Evolutionary conservation across 192 early-diverging fungal species (phyloP), one percentile per base, ranked within the genome.

Genomic region (Cetraspora pellucida): DNA sequence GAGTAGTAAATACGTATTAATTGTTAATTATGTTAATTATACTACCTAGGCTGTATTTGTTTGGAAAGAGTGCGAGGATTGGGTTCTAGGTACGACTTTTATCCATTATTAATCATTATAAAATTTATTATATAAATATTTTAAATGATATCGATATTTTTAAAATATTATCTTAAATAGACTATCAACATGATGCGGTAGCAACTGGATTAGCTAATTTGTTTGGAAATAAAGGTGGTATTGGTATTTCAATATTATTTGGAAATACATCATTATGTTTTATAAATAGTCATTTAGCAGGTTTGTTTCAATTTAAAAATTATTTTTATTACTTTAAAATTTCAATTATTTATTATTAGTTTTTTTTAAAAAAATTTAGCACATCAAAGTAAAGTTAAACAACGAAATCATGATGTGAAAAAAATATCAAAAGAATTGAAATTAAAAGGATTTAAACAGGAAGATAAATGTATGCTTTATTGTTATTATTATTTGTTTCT

Each of bases 231-330:
- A 87, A 87, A 47, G 86, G 86, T 9, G 86, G 84, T 16, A 82
- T 87, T 30, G 86, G 84, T 17, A 63, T 87, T 9, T 87, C 86
- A 11, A 50, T 87, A 23, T 76, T 83, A 47, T 83, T 87, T 58
- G 86, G 86, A 9, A 81, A 79, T 46, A 79, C 72, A 14, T 85
- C 84, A 0, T 65, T 87, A 3, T 55, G 85, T 17, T 87, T 87
- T 75, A 85, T 87, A 8, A 87, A 85, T 47, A 80, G 82, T 30
- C 86, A 87, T 64, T 78, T 87, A 30, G 81, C 81, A 77, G 85
- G 83, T 86, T 78, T 37, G 50, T 69, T 37, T 37, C 37, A 37
- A 37, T 1, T 37, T 7, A 37, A 37, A 37, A 37, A 1, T 37
- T n/a, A n/a, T n/a, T n/a, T 6, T 37, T 37, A 37, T 37, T 37